Evolutionary conservation across 768 basidiomycete genomes (phyloP).

Genomic region (Leccinum ochraceum): DNA sequence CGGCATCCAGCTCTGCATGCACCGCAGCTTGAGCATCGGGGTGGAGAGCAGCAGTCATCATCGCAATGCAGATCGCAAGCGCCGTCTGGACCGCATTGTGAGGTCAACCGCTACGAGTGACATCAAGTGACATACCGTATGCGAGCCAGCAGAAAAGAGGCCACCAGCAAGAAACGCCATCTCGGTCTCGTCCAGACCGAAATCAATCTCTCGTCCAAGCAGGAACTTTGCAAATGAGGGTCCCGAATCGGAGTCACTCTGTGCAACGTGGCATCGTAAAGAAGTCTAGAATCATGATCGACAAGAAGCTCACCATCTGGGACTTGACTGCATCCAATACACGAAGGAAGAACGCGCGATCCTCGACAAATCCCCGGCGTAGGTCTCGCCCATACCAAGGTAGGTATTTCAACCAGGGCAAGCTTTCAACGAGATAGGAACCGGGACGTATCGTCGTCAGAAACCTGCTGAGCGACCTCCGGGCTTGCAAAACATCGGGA

Average conservation of each 20-base stretch:
- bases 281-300: background rate
- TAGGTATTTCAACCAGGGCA: slow-evolving; percentile 41
- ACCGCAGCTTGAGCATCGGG: slow-evolving; percentile 50
- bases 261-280: slow-evolving; percentile 4
- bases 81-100: slow-evolving; percentile 37
- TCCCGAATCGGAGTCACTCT: slow-evolving; percentile 23
- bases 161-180: slow-evolving; percentile 57
- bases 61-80: slow-evolving; percentile 46
- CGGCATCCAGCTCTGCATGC: slow-evolving; percentile 51
- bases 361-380: slow-evolving; percentile 50
- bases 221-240: slow-evolving; percentile 56
- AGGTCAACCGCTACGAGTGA: background rate
- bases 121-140: slow-evolving; percentile 37
- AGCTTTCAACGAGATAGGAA: slow-evolving; percentile 35
- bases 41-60: slow-evolving; percentile 51
- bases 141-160: slow-evolving; percentile 58
- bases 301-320: slow-evolving; percentile 36
- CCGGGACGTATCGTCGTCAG: slow-evolving; percentile 28
- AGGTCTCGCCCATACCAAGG: slow-evolving; percentile 62
- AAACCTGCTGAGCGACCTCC: slow-evolving; percentile 24
- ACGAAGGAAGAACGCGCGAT: slow-evolving; percentile 46
- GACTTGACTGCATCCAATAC: slow-evolving; percentile 45
- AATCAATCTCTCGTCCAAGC: slow-evolving; percentile 47
- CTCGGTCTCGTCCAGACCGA: slow-evolving; percentile 51
- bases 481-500: slow-evolving; percentile 22